A percentile compares a stretch with the other conserved stretches of the same genome.
Conservation (phyloP, 257 asterid genomes). For the Gentiana straminea region DNA sequence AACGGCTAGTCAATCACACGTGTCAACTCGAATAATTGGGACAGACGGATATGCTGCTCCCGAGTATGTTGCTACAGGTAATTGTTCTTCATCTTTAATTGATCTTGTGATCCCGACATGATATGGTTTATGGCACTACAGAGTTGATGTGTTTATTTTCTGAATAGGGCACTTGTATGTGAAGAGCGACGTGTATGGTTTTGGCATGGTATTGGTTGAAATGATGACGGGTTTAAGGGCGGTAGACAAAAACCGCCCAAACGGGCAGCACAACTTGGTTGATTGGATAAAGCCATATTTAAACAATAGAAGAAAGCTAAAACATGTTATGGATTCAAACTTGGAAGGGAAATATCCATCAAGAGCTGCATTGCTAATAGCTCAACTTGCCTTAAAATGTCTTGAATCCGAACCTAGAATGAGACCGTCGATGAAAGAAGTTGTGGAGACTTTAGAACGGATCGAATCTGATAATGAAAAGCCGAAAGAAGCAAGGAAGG, state of each 20-base stretch:
- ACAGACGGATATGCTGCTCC: constrained; percentile 80
- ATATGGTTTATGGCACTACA: no score
- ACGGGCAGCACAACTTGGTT: constrained; percentile 33
- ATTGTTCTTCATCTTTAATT: no score
- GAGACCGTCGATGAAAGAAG: constrained; percentile 61
- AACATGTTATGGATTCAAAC: constrained; percentile 45
- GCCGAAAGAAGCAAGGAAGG: constrained; percentile 29
- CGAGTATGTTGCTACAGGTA: no score
- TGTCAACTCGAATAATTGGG: constrained; percentile 62
- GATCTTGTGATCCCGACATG: no score
- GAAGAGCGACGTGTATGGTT: constrained; percentile 68
- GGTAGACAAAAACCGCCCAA: constrained; percentile 44
- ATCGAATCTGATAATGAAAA: constrained; percentile 29
- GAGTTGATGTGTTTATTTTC: no score
- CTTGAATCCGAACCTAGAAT: constrained; percentile 42
- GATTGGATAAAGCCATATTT: constrained; percentile 71
- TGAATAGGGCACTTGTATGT: constrained; percentile 51
- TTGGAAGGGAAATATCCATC: constrained; percentile 57
- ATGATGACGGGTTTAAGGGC: constrained; percentile 59
- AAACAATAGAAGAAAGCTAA: constrained; percentile 42
- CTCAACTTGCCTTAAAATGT: constrained; percentile 51
- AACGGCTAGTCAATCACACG: constrained; percentile 55
- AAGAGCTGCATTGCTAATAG: constrained; percentile 37
- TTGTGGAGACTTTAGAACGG: constrained; percentile 34
- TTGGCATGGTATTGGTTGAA: constrained; percentile 62